Conservation (phyloP, 768 basidiomycete genomes). For the Boletus vermiculosoides region DNA sequence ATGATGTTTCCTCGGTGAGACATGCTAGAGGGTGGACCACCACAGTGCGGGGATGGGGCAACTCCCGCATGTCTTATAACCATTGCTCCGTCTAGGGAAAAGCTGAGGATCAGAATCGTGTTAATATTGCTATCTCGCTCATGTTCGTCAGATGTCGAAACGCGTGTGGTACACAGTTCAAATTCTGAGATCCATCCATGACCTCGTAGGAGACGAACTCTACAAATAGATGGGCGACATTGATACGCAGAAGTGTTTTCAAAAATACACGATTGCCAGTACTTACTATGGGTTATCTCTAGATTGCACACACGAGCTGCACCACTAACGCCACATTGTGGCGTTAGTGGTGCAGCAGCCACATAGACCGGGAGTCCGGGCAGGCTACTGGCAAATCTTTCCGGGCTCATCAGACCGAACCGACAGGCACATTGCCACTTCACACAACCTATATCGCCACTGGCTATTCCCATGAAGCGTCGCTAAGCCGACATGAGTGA, state of each 20-base stretch:
- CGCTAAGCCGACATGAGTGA: not conserved
- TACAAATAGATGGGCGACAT: not conserved
- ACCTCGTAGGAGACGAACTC: not conserved
- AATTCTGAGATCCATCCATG: not conserved
- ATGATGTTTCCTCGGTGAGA: not conserved
- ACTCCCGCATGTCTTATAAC: not conserved
- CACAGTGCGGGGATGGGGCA: not conserved
- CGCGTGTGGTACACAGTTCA: not conserved
- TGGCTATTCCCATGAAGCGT: not conserved
- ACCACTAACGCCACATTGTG: not conserved
- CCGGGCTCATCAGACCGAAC: not conserved
- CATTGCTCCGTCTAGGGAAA: not conserved
- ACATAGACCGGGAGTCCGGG: not conserved
- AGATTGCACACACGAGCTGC: too few relatives aligned
- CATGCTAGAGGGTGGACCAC: slow-evolving; percentile 8
- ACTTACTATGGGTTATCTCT: not conserved
- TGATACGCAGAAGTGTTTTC: not conserved
- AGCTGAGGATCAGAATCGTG: not conserved
- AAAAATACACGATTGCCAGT: too few relatives aligned
- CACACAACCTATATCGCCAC: not conserved
- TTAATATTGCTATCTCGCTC: slow-evolving; percentile 1
- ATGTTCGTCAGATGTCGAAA: not conserved
- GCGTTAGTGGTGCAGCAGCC: too few relatives aligned
- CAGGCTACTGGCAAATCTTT: not conserved
- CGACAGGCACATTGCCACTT: too few relatives aligned